Conservation (phyloP, 2,329 filamentous ascomycete genomes). For the Xylaria sp. region DNA sequence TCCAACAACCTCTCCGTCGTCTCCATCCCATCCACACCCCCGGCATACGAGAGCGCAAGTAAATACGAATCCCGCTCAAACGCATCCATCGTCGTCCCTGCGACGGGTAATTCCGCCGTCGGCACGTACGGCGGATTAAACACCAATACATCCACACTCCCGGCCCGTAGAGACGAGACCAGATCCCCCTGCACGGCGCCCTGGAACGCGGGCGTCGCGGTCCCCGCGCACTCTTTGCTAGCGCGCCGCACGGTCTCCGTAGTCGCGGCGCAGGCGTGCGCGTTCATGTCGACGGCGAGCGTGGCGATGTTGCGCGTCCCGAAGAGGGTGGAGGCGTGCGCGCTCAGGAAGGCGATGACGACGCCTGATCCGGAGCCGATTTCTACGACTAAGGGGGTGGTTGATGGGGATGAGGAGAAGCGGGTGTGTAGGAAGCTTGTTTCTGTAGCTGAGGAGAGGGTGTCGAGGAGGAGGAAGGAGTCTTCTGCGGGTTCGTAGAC, state of each 20-base stretch:
- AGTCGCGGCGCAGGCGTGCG: slow-evolving; percentile 74
- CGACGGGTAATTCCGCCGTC: slow-evolving; percentile 65
- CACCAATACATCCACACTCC: slow-evolving; percentile 72
- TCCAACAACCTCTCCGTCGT: slow-evolving; percentile 75
- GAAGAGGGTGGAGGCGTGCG: slow-evolving; percentile 68
- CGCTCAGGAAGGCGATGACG: slow-evolving; percentile 81
- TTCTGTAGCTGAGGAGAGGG: slow-evolving; percentile 68
- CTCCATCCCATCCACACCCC: slow-evolving; percentile 88
- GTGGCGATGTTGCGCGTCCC: slow-evolving; percentile 65
- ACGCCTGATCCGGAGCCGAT: slow-evolving; percentile 89
- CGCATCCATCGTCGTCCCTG: slow-evolving; percentile 25
- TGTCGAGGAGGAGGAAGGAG: slow-evolving; percentile 90
- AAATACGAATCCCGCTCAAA: slow-evolving; percentile 82
- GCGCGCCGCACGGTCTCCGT: slow-evolving; percentile 58
- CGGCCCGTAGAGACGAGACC: slow-evolving; percentile 51
- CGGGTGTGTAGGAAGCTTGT: slow-evolving; percentile 59
- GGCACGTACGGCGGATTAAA: slow-evolving; percentile 99
- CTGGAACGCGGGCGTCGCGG: slow-evolving; percentile 45
- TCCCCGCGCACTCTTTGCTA: slow-evolving; percentile 30
- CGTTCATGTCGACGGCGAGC: slow-evolving; percentile 78
- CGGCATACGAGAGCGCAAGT: slow-evolving; percentile 80
- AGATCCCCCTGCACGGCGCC: slow-evolving; percentile 69
- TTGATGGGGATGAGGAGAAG: slow-evolving; percentile 44
- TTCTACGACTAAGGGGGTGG: slow-evolving; percentile 67
- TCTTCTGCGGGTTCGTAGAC: slow-evolving; percentile 97